These are phyloP conservation scores for Coemansia sp. DNA, from an alignment of 371 early-diverging fungal genomes.

Conservation along the genomic window DNA sequence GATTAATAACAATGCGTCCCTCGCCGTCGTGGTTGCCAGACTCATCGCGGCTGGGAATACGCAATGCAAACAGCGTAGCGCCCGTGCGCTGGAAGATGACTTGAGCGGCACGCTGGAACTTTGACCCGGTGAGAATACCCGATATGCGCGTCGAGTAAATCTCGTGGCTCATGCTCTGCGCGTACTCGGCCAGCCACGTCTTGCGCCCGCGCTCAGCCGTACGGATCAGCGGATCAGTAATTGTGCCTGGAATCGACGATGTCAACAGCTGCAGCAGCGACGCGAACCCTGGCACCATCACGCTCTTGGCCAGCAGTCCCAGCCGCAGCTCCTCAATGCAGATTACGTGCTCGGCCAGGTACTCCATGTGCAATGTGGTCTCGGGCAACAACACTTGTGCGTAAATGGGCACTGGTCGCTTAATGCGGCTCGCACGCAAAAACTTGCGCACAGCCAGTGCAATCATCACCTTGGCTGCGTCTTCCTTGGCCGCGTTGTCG, in stretches of 20 bases:
- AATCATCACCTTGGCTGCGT: constrained; percentile 66
- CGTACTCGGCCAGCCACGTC: constrained; percentile 61
- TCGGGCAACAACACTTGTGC: constrained; percentile 65
- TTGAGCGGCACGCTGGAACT: constrained; percentile 57
- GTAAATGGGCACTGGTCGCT: constrained; percentile 53
- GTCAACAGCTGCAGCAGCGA: constrained; percentile 61
- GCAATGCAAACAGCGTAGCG: constrained; percentile 58
- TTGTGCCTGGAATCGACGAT: constrained; percentile 59
- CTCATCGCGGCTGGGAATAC: constrained; percentile 16
- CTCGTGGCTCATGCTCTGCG: constrained; percentile 60
- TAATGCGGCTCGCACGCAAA: constrained; percentile 27
- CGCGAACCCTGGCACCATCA: constrained; percentile 65
- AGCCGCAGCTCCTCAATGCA: constrained; percentile 71
- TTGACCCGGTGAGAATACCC: constrained; percentile 50
- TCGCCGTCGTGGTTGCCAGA: constrained; percentile 6
- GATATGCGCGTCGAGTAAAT: constrained; percentile 61
- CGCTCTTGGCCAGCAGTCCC: constrained; percentile 65
- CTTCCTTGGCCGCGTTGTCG: constrained; percentile 54
- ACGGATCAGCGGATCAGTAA: constrained; percentile 51
- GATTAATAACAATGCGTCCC: constrained; percentile 57
- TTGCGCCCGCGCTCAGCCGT: constrained; percentile 27
- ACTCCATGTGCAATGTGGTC: constrained; percentile 65
- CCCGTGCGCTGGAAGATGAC: constrained; percentile 56
- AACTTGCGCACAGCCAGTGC: constrained; percentile 67
- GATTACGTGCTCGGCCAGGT: constrained; percentile 62